These are phyloP conservation scores for Phialophora tarda DNA, from an alignment of 2,329 filamentous ascomycete species.

Conservation along the genomic window DNA sequence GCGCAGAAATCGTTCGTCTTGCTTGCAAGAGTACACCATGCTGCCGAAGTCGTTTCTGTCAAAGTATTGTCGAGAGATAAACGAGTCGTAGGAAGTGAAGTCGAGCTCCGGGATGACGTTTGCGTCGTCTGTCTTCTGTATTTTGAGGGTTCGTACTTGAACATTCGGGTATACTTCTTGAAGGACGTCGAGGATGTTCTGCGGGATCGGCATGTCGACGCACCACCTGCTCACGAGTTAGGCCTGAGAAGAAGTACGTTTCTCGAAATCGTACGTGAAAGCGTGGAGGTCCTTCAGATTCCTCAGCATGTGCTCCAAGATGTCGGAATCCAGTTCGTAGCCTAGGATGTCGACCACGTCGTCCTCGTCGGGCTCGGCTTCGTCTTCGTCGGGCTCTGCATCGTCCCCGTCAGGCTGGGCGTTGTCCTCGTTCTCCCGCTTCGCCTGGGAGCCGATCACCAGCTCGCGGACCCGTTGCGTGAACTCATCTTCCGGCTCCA, in stretches of 20 bases:
- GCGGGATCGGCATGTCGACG: conserved; percentile 10
- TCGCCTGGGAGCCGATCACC: neutral
- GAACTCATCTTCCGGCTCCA: neutral
- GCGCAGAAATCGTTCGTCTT: neutral
- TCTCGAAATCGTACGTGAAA: neutral
- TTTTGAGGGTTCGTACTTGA: conserved; percentile 7
- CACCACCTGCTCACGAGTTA: conserved; percentile 2
- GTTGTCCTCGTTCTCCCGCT: neutral
- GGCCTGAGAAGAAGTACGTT: neutral
- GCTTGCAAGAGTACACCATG: conserved; percentile 2
- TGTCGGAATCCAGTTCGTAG: neutral
- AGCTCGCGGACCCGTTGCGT: conserved; percentile 4
- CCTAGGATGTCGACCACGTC: conserved; percentile 4
- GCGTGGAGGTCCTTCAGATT: conserved; percentile 4
- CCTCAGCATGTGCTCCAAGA: neutral
- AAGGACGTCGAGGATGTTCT: conserved; percentile 4
- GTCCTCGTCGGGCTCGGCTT: neutral
- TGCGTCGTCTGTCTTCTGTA: conserved; percentile 13
- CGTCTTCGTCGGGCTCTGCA: neutral
- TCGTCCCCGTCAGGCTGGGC: neutral
- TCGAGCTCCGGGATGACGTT: conserved; percentile 2
- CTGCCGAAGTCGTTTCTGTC: conserved; percentile 14
- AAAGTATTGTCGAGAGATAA: neutral
- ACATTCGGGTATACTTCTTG: neutral
- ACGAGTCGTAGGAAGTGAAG: conserved; percentile 2